Evolutionary conservation across 257 asterid genomes (phyloP), one percentile per base, ranked within the genome.

Genomic region (Ilex asprella): DNA sequence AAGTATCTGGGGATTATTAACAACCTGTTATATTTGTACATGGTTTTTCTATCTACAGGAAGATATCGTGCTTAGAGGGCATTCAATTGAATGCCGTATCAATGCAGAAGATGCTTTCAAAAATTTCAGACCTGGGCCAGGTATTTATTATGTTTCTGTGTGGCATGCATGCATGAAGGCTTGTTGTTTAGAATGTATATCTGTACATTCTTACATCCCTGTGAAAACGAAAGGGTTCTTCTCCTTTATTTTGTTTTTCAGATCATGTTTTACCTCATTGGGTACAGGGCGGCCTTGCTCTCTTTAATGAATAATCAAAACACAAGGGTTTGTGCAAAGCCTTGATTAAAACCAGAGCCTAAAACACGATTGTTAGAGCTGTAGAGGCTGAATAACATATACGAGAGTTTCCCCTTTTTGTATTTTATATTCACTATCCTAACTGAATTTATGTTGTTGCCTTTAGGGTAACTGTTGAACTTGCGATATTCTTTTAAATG

Each of bases 91-190:
- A 79, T 93, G 99, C 69, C 99, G 99, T 69, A 93, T 93, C 39
- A 93, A 93, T 60, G 99, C 99, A 32, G 99, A 93, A 80, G 99
- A 93, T 79, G 99, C 99, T 70, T 93, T 93, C 87, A 93, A 93
- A 60, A 89, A 93, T 71, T 93, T 93, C 84, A 85, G 99, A 74
- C 99, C 99, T 39, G 97, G 99, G 56, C 99, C 99, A 71, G 99
- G 97, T 87, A 66, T 60, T 70, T 31, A 31, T 61, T 59, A 39
- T 55, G 47, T 65, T 49, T 54, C 21, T 52, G 16, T 21, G 44
- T 47, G 41, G 10, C 49, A 30, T 31, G 3, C 39, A 7, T 56
- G 55, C 41, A n/a, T 58, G 58, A 39, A 41, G 41, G 41, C 8
- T 8, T 35, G 8, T 35, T 35, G 41, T 35, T 8, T 35, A 35